Evolutionary conservation across 371 early-diverging fungal genomes (phyloP), one percentile per base, ranked within the genome.

Genomic region (Polyrhizophydium stewartii): DNA sequence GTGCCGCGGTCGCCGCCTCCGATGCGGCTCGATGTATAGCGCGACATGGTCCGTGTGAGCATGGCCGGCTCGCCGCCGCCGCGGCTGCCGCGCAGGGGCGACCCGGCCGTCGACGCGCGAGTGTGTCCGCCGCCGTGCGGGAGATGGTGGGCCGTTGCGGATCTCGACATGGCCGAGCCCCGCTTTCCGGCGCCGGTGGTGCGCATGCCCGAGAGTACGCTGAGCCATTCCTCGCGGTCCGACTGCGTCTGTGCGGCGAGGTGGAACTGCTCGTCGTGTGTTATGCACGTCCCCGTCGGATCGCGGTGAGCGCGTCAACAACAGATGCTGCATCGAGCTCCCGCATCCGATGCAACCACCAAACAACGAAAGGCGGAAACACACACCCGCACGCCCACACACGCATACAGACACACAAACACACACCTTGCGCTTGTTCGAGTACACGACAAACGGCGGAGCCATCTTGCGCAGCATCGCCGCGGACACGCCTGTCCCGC

Each of bases 171-270:
- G n/a, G 35, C 5, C 40, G 1, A 19, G 21, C n/a, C 45, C 25
- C 28, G 19, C 43, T 1, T 21, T 13, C 9, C 51, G 47, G 30
- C 12, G 19, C 2, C 50, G 57, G 24, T 51, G 30, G 27, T 57
- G 33, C 16, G 28, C 5, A 2, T 30, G 61, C 16, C 17, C 46
- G 22, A 24, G 27, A 64, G 58, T 31, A 58, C 30, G 16, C 63
- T 38, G 17, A 77, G 40, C 80, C 80, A 79, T 22, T 77, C 77
- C 19, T 73, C 77, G 10, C 66, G 67, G 40, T 79, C 80, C 2
- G 43, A 45, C 24, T 64, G 64, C 22, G 69, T 77, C 62, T 73
- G 76, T 12, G 75, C 70, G 5, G 76, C 72, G 41, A 79, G 69
- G 55, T 73, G 57, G 51, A 72, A 79, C 81, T 77, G 46, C 0